phyloP scores from a whole-genome alignment of 345 rosid species.

The Camelina hispida region DNA sequence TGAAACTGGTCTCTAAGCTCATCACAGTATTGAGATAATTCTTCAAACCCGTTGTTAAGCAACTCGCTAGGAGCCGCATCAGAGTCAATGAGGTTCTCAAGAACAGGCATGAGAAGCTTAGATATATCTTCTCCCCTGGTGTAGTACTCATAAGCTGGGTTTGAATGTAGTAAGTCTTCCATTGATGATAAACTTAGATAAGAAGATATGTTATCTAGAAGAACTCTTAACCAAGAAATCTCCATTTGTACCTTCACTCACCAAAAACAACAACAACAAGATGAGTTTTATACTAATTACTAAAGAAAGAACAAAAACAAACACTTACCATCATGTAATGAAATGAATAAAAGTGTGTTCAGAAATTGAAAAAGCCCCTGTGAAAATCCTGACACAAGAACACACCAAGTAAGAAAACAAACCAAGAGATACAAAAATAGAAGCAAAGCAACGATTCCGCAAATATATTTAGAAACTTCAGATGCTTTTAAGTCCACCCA shows the following conservation, averaged over 20 bases:
- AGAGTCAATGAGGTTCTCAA: slow-evolving; percentile 65
- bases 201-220: slow-evolving; percentile 62
- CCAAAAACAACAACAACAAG: slow-evolving; percentile 4
- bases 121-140: slow-evolving; percentile 70
- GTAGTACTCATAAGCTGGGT: slow-evolving; percentile 67
- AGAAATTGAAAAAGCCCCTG: not conserved
- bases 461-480: not conserved
- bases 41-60: slow-evolving; percentile 67
- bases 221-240: slow-evolving; percentile 72
- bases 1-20: slow-evolving; percentile 67
- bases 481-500: slow-evolving; percentile 12
- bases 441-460: not conserved
- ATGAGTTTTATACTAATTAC: not conserved
- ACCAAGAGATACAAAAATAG: too few relatives aligned
- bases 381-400: not conserved
- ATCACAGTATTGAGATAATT: slow-evolving; percentile 63
- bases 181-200: slow-evolving; percentile 61
- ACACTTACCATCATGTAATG: slow-evolving; percentile 7
- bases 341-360: not conserved
- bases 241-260: slow-evolving; percentile 66
- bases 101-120: slow-evolving; percentile 80
- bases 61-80: slow-evolving; percentile 61
- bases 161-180: slow-evolving; percentile 53
- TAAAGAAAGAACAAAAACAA: not conserved
- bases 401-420: not conserved